Base-by-base conservation (phyloP, 2,329 filamentous ascomycete species). In the Botryotinia narcissicola region DNA sequence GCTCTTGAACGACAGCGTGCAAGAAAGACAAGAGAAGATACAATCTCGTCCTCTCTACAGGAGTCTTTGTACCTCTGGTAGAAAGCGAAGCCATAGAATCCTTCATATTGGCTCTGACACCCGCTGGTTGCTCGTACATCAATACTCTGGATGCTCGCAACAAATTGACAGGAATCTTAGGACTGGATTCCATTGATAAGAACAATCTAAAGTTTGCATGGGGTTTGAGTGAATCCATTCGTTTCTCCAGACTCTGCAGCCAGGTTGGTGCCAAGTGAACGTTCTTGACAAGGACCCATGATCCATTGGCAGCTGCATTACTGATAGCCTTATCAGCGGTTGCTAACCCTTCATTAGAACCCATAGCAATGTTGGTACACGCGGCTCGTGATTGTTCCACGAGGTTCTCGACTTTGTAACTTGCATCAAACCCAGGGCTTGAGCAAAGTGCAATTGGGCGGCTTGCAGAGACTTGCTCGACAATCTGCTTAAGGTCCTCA, bases 321-420 rank as follows among this genome's bases (percentile, higher is more conserved):
- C 90, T 93, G 80, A 99, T 94, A 44, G 97, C 96, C 83, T 97
- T 97, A 86, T 99, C 96, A 29, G 96, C 96, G 75, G 91, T 96
- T 73, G 95, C 91, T 29, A 97, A 86, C 81, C 94, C 93, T 86
- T 99, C 96, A 80, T 97, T 97, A 63, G 96, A 98, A 80, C 96
- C 96, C 96, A 99, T 99, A 79, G 97, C 97, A 80, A 99, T 98
- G 82, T 98, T 98, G 74, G 94, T 95, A 84, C 96, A 99, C 72
- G 89, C 91, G 70, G 93, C 91, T 74, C 90, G 89, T 82, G 90
- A 91, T 77, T 93, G 89, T 83, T 97, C 93, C 44, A 98, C 97
- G 71, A 99, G 87, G 75, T 91, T 94, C 82, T 99, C 96, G 74
- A 99, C 96, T 86, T 99, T 99, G 90, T 98, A 99, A 81, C 94